phyloP scores from a whole-genome alignment of 768 basidiomycete genomes.

The Lactifluus volemus region DNA sequence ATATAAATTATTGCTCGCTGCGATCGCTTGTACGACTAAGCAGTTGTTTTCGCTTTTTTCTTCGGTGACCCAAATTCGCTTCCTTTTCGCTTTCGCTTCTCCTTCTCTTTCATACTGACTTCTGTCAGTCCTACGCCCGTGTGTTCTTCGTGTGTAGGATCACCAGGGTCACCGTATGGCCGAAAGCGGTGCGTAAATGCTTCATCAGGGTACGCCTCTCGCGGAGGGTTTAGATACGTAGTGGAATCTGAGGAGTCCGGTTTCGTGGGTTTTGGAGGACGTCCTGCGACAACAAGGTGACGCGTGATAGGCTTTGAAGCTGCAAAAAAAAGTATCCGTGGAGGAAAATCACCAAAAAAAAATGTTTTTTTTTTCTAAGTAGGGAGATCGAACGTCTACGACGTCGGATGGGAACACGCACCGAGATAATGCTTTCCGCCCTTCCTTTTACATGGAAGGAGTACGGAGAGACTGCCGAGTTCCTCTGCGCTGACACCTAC shows the following conservation, averaged over 20 bases:
- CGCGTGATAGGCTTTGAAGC: conserved; percentile 13
- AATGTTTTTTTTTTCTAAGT: too few relatives aligned
- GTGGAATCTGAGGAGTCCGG: background rate
- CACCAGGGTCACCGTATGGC: conserved; percentile 14
- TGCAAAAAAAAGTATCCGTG: background rate
- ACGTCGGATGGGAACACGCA: background rate
- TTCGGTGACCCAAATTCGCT: conserved; percentile 9
- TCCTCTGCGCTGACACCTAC: conserved; percentile 11
- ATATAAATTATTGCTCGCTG: background rate
- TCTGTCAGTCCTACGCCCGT: conserved; percentile 1
- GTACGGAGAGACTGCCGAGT: conserved; percentile 12
- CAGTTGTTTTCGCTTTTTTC: conserved; percentile 11
- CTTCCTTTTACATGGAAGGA: conserved; percentile 15
- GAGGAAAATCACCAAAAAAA: background rate
- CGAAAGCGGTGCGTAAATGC: conserved; percentile 16
- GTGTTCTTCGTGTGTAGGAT: background rate
- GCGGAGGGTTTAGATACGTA: conserved; percentile 1
- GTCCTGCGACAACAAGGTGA: conserved; percentile 10
- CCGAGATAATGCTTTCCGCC: conserved; percentile 16
- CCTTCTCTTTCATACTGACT: background rate
- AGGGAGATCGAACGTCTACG: background rate
- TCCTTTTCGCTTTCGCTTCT: conserved; percentile 9
- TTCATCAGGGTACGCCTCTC: conserved; percentile 16
- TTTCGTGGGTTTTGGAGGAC: conserved; percentile 6
- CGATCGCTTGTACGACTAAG: background rate